Base-by-base conservation (phyloP, 306 rosid genomes). In the Cicer arietinum region DNA sequence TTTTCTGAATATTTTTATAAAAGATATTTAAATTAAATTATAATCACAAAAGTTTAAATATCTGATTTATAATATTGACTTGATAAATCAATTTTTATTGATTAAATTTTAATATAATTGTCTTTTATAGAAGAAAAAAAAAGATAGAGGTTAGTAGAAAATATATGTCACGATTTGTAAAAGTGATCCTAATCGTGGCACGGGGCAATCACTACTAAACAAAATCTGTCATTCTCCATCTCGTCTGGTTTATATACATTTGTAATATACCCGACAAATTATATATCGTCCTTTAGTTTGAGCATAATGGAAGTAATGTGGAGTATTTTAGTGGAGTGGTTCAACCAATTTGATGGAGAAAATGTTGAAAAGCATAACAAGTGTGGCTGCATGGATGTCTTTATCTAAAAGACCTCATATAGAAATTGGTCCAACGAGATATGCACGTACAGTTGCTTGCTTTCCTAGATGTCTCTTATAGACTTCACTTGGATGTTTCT, bases 291-390 rank as follows among this genome's bases (percentile, higher is more conserved):
- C 42, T 25, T 54, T 2, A 57, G 63, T 37, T 20, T 57, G 12
- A 59, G 7, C 8, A 59, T 59, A 59, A 30, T 59, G 65, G 17
- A 59, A 59, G 4, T 59, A 43, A 59, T 59, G 43, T 59, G 42
- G 65, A 59, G 43, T 59, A 35, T 12, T 59, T 59, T 59, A 59
- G 65, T 59, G 43, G 42, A 59, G 43, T 30, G 43, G 43, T 59
- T 30, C 65, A 59, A 6, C 25, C 9, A 53, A 8, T 30, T 30
- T 59, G 8, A 59, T 59, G 43, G 65, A 59, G 65, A 59, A 58
- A 58, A 22, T 10, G 22, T 58, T 6, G 3, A 22, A 59, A 30
- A 59, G 65, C 37, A 57, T 9, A 1, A 57, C 14, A 22, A 57
- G 3, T 6, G 16, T 30, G 42, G 4, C 16, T 30, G 65, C 65